Conservation (phyloP, 2,329 filamentous ascomycete genomes). For the Aschersonia sp. region DNA sequence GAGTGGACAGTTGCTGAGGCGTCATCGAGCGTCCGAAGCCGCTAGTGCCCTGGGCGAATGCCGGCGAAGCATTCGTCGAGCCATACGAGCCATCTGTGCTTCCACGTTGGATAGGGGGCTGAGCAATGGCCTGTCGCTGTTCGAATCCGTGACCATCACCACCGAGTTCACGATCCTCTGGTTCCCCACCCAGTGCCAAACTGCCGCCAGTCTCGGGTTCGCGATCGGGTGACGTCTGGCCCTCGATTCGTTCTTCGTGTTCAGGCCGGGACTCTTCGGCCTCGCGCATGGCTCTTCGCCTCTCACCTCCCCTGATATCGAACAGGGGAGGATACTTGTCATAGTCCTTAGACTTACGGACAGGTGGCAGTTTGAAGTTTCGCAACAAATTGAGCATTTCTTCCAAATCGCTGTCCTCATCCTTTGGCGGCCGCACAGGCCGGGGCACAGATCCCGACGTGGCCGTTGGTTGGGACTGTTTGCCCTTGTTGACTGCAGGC, state of each 20-base stretch:
- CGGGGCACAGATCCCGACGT: background rate
- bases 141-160: constrained; percentile 36
- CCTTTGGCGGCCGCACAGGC: background rate
- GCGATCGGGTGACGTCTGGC: constrained; percentile 45
- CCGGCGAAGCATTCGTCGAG: constrained; percentile 25
- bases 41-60: constrained; percentile 31
- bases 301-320: constrained; percentile 67
- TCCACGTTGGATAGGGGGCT: constrained; percentile 61
- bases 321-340: constrained; percentile 54
- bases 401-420: background rate
- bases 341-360: constrained; percentile 3
- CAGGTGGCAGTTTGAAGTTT: too few species aligned
- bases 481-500: constrained; percentile 7
- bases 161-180: constrained; percentile 57
- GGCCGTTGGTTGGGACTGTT: constrained; percentile 2
- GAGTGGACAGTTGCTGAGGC: constrained; percentile 56
- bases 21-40: constrained; percentile 58
- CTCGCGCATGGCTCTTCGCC: constrained; percentile 62
- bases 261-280: constrained; percentile 46
- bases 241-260: constrained; percentile 31
- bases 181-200: constrained; percentile 80
- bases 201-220: constrained; percentile 70
- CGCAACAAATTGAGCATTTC: constrained; percentile 17
- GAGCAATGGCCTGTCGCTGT: constrained; percentile 51
- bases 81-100: constrained; percentile 39